phyloP scores from a whole-genome alignment of 768 basidiomycete genomes.

The Lactifluus pinguis region DNA sequence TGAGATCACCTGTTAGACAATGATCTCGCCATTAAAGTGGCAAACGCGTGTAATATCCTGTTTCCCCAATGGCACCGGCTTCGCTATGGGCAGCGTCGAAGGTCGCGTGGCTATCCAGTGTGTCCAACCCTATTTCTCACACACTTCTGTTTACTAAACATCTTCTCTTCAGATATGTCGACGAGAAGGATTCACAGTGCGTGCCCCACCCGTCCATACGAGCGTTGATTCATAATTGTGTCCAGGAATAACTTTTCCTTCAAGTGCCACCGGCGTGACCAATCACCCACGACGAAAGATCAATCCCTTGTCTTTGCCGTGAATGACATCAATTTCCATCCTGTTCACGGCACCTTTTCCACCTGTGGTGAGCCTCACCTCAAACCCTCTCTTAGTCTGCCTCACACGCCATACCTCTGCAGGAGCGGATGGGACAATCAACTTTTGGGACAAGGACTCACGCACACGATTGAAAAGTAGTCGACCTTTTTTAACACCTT shows the following conservation, averaged over 20 bases:
- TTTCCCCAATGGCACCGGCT: slow-evolving; percentile 70
- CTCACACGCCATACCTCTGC: background rate
- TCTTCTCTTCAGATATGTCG: slow-evolving; percentile 53
- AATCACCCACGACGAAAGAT: slow-evolving; percentile 27
- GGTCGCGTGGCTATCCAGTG: slow-evolving; percentile 95
- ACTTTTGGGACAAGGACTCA: slow-evolving; percentile 93
- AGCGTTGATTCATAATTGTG: background rate
- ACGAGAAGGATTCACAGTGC: slow-evolving; percentile 71
- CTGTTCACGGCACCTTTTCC: slow-evolving; percentile 43
- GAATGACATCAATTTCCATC: slow-evolving; percentile 50
- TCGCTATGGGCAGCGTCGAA: slow-evolving; percentile 80
- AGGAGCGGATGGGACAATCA: slow-evolving; percentile 81
- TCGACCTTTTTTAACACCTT: slow-evolving; percentile 16
- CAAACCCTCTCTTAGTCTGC: too few species aligned
- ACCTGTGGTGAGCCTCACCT: slow-evolving; percentile 26
- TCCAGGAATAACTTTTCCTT: slow-evolving; percentile 47
- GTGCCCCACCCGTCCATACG: slow-evolving; percentile 17
- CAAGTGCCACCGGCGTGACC: slow-evolving; percentile 40
- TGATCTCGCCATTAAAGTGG: slow-evolving; percentile 85
- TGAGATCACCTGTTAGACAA: slow-evolving; percentile 39
- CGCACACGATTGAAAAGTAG: slow-evolving; percentile 86
- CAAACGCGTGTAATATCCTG: slow-evolving; percentile 84
- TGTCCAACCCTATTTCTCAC: slow-evolving; percentile 28
- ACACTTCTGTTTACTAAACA: background rate
- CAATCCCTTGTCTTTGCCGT: slow-evolving; percentile 45